These are phyloP conservation scores for Auricularia auricula-judae DNA, from an alignment of 768 basidiomycete species.

Conservation along the genomic window DNA sequence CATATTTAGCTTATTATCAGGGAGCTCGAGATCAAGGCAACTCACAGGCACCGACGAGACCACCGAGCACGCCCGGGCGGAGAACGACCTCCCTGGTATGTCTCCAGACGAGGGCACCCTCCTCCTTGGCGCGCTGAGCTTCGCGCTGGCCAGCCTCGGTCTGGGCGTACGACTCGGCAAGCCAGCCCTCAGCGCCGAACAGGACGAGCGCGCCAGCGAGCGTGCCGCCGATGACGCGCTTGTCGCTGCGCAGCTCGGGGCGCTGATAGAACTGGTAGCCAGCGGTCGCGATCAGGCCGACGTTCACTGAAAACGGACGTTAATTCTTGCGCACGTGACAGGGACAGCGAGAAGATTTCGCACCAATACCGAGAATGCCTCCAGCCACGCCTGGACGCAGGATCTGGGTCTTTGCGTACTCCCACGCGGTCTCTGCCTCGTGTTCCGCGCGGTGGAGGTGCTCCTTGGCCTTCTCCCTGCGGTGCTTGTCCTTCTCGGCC, in stretches of 20 bases:
- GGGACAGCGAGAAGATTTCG: conserved; percentile 12
- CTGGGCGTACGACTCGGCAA: conserved; percentile 45
- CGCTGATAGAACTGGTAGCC: conserved; percentile 55
- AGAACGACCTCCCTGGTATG: conserved; percentile 44
- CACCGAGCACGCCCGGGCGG: conserved; percentile 55
- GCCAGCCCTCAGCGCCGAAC: conserved; percentile 51
- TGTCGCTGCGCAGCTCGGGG: conserved; percentile 48
- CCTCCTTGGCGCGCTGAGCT: conserved; percentile 42
- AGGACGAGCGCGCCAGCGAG: conserved; percentile 45
- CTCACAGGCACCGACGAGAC: conserved; percentile 50
- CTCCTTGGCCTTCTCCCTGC: conserved; percentile 22
- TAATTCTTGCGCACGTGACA: neutral
- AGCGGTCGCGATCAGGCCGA: conserved; percentile 52
- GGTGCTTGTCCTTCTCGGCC: conserved; percentile 7
- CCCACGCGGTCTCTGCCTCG: conserved; percentile 44
- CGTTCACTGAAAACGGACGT: conserved; percentile 39
- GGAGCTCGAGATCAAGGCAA: neutral
- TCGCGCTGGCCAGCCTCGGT: conserved; percentile 49
- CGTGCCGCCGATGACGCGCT: conserved; percentile 39
- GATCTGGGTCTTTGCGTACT: conserved; percentile 38
- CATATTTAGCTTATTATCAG: too few species aligned
- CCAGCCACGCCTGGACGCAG: conserved; percentile 61
- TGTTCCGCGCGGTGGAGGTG: conserved; percentile 33
- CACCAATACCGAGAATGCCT: conserved; percentile 60
- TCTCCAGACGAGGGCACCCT: conserved; percentile 45